Conservation (phyloP, 345 rosid species). For the Gossypium turneri region DNA sequence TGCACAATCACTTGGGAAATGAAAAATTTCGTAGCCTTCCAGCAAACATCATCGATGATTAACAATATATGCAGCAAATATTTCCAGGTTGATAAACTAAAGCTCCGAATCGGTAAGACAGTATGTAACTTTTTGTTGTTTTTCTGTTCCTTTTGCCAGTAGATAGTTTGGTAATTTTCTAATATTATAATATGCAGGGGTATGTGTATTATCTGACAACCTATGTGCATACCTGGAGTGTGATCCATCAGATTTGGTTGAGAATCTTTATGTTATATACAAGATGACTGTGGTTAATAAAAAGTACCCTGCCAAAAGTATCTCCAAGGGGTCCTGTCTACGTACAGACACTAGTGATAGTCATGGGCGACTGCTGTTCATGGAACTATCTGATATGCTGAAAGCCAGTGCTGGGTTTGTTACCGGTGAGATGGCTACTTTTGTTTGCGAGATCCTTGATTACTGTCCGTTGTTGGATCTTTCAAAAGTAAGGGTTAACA, state of each 20-base stretch:
- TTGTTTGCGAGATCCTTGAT: not conserved
- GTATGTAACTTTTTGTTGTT: not conserved
- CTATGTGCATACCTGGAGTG: not conserved
- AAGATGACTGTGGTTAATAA: not conserved
- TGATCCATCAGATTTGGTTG: not conserved
- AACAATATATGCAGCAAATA: not conserved
- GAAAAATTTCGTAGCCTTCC: not conserved
- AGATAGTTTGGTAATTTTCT: not conserved
- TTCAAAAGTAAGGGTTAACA: not conserved
- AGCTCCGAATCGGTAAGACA: constrained; percentile 1
- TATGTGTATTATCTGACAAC: not conserved
- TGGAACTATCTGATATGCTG: not conserved
- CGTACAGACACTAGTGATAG: not conserved
- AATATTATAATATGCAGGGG: not conserved
- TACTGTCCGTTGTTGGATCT: not conserved
- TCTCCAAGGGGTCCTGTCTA: not conserved
- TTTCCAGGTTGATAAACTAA: constrained; percentile 6
- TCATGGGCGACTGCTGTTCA: not conserved
- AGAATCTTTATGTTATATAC: not conserved
- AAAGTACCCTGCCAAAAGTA: not conserved
- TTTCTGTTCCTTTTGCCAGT: not conserved
- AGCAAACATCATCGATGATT: not conserved
- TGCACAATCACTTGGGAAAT: constrained; percentile 19
- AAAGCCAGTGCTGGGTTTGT: not conserved
- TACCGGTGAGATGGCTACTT: not conserved